Percentiles rank a stretch among this genome's conserved stretches.
phyloP scores from a whole-genome alignment of 2,329 filamentous ascomycete genomes.

The Myrmaecium sp. region DNA sequence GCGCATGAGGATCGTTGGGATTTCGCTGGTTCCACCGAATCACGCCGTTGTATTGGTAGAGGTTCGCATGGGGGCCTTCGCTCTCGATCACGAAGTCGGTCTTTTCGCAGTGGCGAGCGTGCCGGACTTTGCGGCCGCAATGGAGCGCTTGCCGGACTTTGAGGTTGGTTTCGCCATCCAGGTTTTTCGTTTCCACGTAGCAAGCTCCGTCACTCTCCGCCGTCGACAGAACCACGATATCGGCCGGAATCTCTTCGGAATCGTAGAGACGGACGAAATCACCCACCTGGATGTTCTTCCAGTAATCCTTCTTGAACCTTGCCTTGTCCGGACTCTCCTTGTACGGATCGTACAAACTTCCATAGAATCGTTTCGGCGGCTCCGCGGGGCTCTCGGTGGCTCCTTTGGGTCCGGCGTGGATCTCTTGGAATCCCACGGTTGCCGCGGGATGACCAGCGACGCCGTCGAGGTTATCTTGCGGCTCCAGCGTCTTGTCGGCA shows the following conservation, averaged over 20 bases:
- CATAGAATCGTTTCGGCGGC: conserved; percentile 36
- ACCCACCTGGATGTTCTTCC: conserved; percentile 90
- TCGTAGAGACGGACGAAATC: conserved; percentile 96
- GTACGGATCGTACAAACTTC: conserved; percentile 57
- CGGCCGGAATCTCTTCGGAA: conserved; percentile 85
- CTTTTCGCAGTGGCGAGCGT: conserved; percentile 82
- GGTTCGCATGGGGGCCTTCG: conserved; percentile 77
- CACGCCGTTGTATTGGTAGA: conserved; percentile 88
- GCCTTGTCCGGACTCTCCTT: conserved; percentile 50
- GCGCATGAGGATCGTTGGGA: conserved; percentile 41
- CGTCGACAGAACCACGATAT: conserved; percentile 81
- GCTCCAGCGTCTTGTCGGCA: conserved; percentile 12
- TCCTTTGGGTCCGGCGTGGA: conserved; percentile 13
- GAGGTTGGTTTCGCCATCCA: conserved; percentile 94
- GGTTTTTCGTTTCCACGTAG: conserved; percentile 94
- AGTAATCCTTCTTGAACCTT: conserved; percentile 79
- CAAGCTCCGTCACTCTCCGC: conserved; percentile 89
- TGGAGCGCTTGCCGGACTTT: conserved; percentile 87
- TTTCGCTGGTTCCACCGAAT: conserved; percentile 71
- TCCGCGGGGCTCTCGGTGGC: conserved; percentile 6
- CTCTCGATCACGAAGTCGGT: conserved; percentile 80
- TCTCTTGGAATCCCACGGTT: conserved; percentile 6
- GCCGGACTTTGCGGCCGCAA: conserved; percentile 64
- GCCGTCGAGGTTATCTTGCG: too few species aligned
- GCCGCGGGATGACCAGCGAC: conserved; percentile 8